A percentile compares a stretch with the other conserved stretches of the same genome.
These are phyloP conservation scores for Ophiostoma pallidulum DNA, from an alignment of 2,329 filamentous ascomycete species.

Conservation along the genomic window DNA sequence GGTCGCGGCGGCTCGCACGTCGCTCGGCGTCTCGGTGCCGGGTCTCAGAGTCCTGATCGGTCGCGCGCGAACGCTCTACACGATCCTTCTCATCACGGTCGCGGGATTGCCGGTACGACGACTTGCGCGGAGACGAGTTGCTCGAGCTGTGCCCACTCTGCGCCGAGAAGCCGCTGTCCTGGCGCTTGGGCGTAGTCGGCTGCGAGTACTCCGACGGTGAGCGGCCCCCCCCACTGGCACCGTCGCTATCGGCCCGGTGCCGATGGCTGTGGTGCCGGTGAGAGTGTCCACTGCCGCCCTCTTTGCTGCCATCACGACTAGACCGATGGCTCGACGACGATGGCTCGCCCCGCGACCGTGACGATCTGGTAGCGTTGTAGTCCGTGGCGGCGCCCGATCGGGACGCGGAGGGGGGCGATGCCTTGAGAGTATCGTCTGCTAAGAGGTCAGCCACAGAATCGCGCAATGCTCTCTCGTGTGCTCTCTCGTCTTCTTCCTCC, in stretches of 20 bases:
- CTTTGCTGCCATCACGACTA: slow-evolving; percentile 25
- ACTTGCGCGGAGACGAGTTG: slow-evolving; percentile 14
- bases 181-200: slow-evolving; percentile 32
- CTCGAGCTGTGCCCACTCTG: slow-evolving; percentile 17
- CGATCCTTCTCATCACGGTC: slow-evolving; percentile 6
- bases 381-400: neutral
- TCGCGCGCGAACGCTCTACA: slow-evolving; percentile 4
- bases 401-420: slow-evolving; percentile 18
- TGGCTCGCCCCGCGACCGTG: slow-evolving; percentile 31
- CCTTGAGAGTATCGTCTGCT: slow-evolving; percentile 39
- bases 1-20: slow-evolving; percentile 26
- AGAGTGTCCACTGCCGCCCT: slow-evolving; percentile 17
- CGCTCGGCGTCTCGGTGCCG: slow-evolving; percentile 40
- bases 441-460: slow-evolving; percentile 46
- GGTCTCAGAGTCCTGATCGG: slow-evolving; percentile 28
- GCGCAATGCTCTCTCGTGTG: slow-evolving; percentile 31
- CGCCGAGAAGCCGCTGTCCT: slow-evolving; percentile 34
- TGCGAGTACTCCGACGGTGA: slow-evolving; percentile 27
- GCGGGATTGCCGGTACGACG: neutral
- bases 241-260: slow-evolving; percentile 21
- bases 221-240: slow-evolving; percentile 21
- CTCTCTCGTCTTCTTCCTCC: slow-evolving; percentile 22
- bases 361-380: slow-evolving; percentile 22
- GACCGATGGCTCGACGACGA: slow-evolving; percentile 21
- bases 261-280: slow-evolving; percentile 20